A percentile compares a stretch with the other conserved stretches of the same genome.
phyloP scores from a whole-genome alignment of 805 yeast species.

The Kodamaea kaohsiungensis region DNA sequence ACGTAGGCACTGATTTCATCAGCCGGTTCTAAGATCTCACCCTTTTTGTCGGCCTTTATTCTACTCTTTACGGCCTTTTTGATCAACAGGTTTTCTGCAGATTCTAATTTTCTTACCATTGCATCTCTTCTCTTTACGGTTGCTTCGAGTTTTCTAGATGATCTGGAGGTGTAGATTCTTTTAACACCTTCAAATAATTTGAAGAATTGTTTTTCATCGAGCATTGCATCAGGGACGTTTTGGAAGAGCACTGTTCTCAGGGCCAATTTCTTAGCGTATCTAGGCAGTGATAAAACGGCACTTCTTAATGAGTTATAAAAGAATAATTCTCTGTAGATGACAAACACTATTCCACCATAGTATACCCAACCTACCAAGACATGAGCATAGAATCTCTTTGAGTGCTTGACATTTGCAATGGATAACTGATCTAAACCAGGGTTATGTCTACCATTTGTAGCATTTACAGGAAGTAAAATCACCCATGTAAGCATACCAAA shows the following conservation, averaged over 20 bases:
- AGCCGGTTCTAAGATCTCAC: slow-evolving; percentile 42
- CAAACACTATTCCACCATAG: slow-evolving; percentile 67
- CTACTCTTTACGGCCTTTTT: slow-evolving; percentile 63
- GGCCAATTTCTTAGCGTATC: slow-evolving; percentile 69
- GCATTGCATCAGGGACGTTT: slow-evolving; percentile 72
- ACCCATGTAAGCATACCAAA: slow-evolving; percentile 55
- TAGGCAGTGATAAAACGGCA: slow-evolving; percentile 78
- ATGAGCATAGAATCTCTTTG: slow-evolving; percentile 79
- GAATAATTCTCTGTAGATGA: slow-evolving; percentile 79
- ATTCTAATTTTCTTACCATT: slow-evolving; percentile 65
- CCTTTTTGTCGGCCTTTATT: slow-evolving; percentile 67
- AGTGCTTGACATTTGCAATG: slow-evolving; percentile 67
- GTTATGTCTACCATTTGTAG: slow-evolving; percentile 60
- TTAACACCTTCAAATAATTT: slow-evolving; percentile 82
- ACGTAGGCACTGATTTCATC: slow-evolving; percentile 57
- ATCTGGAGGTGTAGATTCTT: slow-evolving; percentile 78
- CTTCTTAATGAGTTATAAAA: slow-evolving; percentile 76
- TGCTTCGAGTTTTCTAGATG: slow-evolving; percentile 52
- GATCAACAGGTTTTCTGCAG: slow-evolving; percentile 59
- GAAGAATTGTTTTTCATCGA: slow-evolving; percentile 70
- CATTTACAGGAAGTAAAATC: slow-evolving; percentile 82
- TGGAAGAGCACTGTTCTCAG: slow-evolving; percentile 85
- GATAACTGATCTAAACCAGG: slow-evolving; percentile 75
- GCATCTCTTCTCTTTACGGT: slow-evolving; percentile 60
- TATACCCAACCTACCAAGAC: slow-evolving; percentile 78